Evolutionary conservation across 768 basidiomycete genomes (phyloP).

Genomic region (Holtermannia corniformis): DNA sequence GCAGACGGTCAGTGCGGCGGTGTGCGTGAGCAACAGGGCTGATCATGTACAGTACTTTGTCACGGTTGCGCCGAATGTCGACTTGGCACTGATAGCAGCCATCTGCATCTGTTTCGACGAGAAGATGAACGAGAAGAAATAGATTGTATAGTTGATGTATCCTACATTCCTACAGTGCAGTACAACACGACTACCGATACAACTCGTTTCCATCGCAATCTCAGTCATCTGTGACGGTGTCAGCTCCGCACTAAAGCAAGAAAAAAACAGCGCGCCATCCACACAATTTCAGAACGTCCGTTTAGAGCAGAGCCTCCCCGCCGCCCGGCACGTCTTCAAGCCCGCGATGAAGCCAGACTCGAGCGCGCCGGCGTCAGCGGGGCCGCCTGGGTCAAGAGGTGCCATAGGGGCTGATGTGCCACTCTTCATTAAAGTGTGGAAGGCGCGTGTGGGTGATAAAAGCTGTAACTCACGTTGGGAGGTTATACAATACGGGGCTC

Average conservation of each 20-base stretch:
- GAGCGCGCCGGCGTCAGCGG: not conserved
- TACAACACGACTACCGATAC: too few species aligned
- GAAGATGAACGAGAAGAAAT: conserved; percentile 5
- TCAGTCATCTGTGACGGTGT: not conserved
- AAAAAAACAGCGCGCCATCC: not conserved
- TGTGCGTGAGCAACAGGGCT: not conserved
- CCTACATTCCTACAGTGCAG: too few species aligned
- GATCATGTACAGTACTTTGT: conserved; percentile 27
- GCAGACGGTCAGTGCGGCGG: conserved; percentile 26
- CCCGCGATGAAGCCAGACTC: not conserved
- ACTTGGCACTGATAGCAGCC: conserved; percentile 36
- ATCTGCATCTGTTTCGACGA: conserved; percentile 40
- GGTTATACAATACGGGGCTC: not conserved
- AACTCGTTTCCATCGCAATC: not conserved
- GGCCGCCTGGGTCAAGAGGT: not conserved
- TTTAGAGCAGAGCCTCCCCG: not conserved
- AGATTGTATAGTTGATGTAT: not conserved
- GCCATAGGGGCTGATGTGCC: not conserved
- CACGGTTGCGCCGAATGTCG: conserved; percentile 38
- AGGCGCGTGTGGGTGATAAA: not conserved
- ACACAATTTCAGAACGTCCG: not conserved
- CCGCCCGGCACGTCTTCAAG: not conserved
- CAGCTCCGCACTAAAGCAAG: not conserved
- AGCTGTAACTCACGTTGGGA: not conserved
- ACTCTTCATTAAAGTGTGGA: not conserved